Percentiles rank a stretch among this genome's conserved stretches.
These are phyloP conservation scores for Meripilus lineatus DNA, from an alignment of 1,284 basidiomycete species.

Conservation along the genomic window DNA sequence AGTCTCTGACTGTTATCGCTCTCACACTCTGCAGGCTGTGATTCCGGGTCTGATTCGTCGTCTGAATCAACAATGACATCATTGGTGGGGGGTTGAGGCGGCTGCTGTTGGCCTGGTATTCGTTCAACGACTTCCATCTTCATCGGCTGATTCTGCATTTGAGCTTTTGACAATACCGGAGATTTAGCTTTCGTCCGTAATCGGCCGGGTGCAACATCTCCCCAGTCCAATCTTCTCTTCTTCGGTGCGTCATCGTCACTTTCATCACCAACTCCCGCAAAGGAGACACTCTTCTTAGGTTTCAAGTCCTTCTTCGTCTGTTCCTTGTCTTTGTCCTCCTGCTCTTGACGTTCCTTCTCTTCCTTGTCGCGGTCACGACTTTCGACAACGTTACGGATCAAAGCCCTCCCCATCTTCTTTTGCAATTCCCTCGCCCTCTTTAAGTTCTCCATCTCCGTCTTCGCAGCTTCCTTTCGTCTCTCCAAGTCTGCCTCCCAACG, in stretches of 20 bases:
- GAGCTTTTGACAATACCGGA: conserved; percentile 34
- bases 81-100: conserved; percentile 1
- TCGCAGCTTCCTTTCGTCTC: conserved; percentile 46
- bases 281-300: conserved; percentile 61
- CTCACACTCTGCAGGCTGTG: conserved; percentile 16
- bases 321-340: conserved; percentile 25
- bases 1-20: conserved; percentile 15
- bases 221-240: conserved; percentile 36
- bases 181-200: conserved; percentile 36
- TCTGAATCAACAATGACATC: conserved; percentile 36
- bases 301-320: conserved; percentile 20
- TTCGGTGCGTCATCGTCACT: conserved; percentile 17
- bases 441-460: conserved; percentile 46
- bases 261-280: conserved; percentile 40
- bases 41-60: conserved; percentile 39
- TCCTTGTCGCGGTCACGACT: conserved; percentile 38
- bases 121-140: conserved; percentile 67
- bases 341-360: conserved; percentile 28
- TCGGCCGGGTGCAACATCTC: conserved; percentile 49
- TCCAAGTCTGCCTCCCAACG: conserved; percentile 41
- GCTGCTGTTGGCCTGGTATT: conserved; percentile 28
- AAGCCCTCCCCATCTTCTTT: conserved; percentile 71
- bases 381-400: conserved; percentile 44
- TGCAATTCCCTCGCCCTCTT: conserved; percentile 58
- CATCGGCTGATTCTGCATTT: conserved; percentile 47